Conservation (phyloP, 345 rosid genomes). For the Populus ilicifolia region DNA sequence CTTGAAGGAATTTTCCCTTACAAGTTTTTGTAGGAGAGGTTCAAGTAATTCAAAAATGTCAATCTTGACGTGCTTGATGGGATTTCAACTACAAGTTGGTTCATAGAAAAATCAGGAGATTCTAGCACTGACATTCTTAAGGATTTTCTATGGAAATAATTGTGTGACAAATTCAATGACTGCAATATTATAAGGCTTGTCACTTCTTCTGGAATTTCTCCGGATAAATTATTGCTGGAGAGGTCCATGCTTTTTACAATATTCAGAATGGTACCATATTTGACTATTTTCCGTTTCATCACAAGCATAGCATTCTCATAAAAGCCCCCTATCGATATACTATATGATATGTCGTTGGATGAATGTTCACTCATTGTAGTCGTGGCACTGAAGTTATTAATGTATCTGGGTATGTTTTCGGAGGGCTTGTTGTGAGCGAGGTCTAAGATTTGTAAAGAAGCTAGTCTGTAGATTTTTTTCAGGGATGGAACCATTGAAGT, state of each 20-base stretch:
- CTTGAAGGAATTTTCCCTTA: no score
- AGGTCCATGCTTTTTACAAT: slow-evolving; percentile 22
- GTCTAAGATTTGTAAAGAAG: not conserved
- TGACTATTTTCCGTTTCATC: not conserved
- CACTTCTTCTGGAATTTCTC: slow-evolving; percentile 14
- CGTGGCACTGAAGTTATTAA: slow-evolving; percentile 1
- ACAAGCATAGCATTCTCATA: not conserved
- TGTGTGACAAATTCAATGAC: slow-evolving; percentile 21
- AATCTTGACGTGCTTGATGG: slow-evolving; percentile 13
- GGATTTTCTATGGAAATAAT: slow-evolving; percentile 18
- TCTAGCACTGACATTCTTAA: slow-evolving; percentile 15
- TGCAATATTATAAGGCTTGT: slow-evolving; percentile 20
- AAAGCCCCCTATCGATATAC: not conserved
- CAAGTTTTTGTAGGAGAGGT: no score
- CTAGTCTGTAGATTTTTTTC: not conserved
- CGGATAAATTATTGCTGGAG: slow-evolving; percentile 8
- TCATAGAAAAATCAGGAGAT: slow-evolving; percentile 18
- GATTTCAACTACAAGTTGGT: slow-evolving; percentile 18
- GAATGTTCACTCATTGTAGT: not conserved
- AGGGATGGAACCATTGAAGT: not conserved
- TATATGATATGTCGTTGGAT: not conserved
- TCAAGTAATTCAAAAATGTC: not conserved
- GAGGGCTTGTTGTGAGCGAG: slow-evolving; percentile 11
- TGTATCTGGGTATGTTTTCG: slow-evolving; percentile 2
- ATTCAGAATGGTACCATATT: slow-evolving; percentile 8